A percentile compares a stretch with the other conserved stretches of the same genome.
phyloP scores from a whole-genome alignment of 2,329 filamentous ascomycete genomes.

The Plectosphaerella plurivora region DNA sequence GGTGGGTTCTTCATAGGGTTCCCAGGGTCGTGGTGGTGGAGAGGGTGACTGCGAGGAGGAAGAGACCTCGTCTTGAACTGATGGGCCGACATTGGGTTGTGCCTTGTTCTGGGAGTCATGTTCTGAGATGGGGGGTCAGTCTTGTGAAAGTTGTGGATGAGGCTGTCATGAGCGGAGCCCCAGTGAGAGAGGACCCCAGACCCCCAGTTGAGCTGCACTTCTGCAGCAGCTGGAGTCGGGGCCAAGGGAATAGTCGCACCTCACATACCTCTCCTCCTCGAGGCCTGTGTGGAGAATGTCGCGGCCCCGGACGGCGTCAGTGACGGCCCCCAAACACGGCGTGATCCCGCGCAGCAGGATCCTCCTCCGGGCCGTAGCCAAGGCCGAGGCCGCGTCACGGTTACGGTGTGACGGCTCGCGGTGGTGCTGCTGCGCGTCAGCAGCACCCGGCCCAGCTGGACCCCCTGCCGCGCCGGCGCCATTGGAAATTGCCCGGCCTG shows the following conservation, averaged over 20 bases:
- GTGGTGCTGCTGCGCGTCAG: not conserved
- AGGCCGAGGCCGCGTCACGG: not conserved
- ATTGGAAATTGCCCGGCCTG: not conserved
- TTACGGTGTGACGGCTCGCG: not conserved
- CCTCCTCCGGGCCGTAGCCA: not conserved
- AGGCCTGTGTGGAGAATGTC: not conserved
- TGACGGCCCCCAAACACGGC: not conserved
- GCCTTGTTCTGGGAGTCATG: too few species aligned
- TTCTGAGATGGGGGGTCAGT: too few species aligned
- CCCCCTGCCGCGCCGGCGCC: not conserved
- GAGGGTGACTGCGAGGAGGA: not conserved
- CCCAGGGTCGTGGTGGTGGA: not conserved
- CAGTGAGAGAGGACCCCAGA: too few species aligned
- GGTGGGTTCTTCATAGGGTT: conserved; percentile 24
- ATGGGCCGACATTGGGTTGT: too few species aligned
- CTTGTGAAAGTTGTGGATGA: too few species aligned
- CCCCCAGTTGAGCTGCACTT: too few species aligned
- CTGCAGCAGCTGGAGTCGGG: not conserved
- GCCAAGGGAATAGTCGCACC: not conserved
- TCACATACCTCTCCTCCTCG: not conserved
- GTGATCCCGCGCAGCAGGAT: not conserved
- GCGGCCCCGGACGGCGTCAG: not conserved
- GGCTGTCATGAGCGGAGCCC: too few species aligned
- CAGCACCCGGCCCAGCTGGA: not conserved
- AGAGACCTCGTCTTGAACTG: too few species aligned